Percentiles rank a stretch among this genome's conserved stretches.
Conservation (phyloP, 192 early-diverging fungal genomes). For the Entophlyctis helioformis region DNA sequence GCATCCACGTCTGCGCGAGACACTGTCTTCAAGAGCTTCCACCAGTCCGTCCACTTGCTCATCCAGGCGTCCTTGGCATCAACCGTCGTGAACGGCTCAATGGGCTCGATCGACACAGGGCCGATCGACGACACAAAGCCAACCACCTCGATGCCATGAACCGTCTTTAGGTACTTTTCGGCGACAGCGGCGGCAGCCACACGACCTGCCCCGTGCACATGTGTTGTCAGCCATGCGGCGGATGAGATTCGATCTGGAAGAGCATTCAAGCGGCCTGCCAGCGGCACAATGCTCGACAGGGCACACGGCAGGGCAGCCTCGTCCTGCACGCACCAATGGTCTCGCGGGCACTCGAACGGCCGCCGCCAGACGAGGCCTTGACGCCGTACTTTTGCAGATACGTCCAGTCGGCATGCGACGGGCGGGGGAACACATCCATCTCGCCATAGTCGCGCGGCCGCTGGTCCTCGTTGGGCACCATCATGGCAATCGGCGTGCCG, state of each 20-base stretch:
- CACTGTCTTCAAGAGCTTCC: conserved; percentile 52
- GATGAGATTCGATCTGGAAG: no score
- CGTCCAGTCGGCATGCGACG: conserved; percentile 96
- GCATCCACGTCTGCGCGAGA: conserved; percentile 64
- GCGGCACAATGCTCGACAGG: no score
- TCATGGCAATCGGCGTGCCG: conserved; percentile 89
- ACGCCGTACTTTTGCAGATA: conserved; percentile 92
- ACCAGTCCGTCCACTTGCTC: conserved; percentile 39
- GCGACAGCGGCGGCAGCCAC: conserved; percentile 95
- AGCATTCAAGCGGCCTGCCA: no score
- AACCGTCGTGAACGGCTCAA: conserved; percentile 33
- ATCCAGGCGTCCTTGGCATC: conserved; percentile 48
- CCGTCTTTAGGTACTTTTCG: conserved; percentile 85
- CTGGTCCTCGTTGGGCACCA: conserved; percentile 91
- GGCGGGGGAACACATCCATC: conserved; percentile 90
- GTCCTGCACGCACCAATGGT: conserved; percentile 82
- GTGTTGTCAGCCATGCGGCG: not conserved
- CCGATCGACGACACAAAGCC: conserved; percentile 91
- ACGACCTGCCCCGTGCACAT: conserved; percentile 58
- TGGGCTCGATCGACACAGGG: conserved; percentile 56
- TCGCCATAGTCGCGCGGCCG: conserved; percentile 92
- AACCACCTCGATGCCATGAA: conserved; percentile 78
- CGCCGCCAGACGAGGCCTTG: conserved; percentile 91
- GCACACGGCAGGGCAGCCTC: no score
- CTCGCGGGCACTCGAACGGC: conserved; percentile 87